Evolutionary conservation across 768 basidiomycete species (phyloP).

Genomic region (Kwoniella heveanensis): DNA sequence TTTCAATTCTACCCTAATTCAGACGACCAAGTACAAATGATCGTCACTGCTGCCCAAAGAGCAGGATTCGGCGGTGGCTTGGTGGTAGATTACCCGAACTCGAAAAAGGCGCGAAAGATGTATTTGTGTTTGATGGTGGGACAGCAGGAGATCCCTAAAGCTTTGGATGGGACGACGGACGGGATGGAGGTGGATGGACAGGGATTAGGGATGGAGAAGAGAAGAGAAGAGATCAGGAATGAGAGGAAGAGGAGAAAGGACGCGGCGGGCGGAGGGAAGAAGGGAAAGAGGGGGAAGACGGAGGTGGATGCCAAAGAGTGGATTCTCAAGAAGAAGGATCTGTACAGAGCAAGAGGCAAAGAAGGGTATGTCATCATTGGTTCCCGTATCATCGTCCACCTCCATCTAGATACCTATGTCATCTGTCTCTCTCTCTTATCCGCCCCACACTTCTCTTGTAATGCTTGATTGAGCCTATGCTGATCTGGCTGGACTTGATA

Average conservation of each 20-base stretch:
- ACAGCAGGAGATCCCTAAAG: conserved; percentile 74
- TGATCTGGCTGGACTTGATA: conserved; percentile 60
- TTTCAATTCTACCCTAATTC: conserved; percentile 98
- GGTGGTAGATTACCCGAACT: conserved; percentile 96
- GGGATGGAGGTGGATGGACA: conserved; percentile 58
- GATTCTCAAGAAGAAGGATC: conserved; percentile 94
- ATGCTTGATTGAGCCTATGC: not conserved
- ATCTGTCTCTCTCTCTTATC: too few relatives aligned
- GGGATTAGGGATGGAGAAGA: conserved; percentile 28
- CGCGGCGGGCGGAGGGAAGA: conserved; percentile 60
- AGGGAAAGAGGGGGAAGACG: conserved; percentile 65
- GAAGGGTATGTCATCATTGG: conserved; percentile 59
- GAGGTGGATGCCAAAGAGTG: conserved; percentile 69
- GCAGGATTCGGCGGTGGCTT: conserved; percentile 97
- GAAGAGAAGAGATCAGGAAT: conserved; percentile 60
- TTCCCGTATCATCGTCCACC: not conserved
- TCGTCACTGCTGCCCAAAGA: conserved; percentile 86
- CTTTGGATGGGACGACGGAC: conserved; percentile 63
- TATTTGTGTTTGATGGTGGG: conserved; percentile 93
- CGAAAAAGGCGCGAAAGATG: conserved; percentile 90
- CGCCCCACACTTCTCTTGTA: too few relatives aligned
- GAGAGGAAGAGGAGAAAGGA: conserved; percentile 79
- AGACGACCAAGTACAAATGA: conserved; percentile 94
- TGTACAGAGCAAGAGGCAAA: conserved; percentile 55
- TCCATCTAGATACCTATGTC: too few relatives aligned